Evolutionary conservation across 768 basidiomycete genomes (phyloP), one percentile per base, ranked within the genome.

Genomic region (Chiua virens): DNA sequence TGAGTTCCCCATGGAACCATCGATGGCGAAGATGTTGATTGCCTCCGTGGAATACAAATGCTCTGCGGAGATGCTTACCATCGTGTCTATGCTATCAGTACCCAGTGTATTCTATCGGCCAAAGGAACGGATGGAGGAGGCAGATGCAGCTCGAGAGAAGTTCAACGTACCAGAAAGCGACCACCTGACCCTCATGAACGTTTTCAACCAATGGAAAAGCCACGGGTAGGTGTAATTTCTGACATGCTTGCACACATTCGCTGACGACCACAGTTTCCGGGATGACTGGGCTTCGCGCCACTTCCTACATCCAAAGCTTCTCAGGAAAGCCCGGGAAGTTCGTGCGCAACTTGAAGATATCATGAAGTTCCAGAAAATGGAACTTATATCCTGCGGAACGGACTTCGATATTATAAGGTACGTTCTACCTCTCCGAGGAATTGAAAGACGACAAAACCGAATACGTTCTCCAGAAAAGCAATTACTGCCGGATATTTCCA

Each of bases 351-450:
- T 99, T 15, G 95, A 98, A 65, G 97, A 99, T 64, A 98, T 99
- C 69, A 98, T 98, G 94, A 96, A 97, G 64, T 89, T 91, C 70
- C 95, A 98, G 72, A 98, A 98, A 75, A 92, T 98, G 89, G 90
- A 89, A 42, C 70, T 92, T 20, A 81, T 92, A 59, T 92, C 93
- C 6, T 87, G 85, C 35, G 96, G 96, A 8, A 98, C 95, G 0
- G 94, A 98, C 66, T 98, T 93, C 71, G 97, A 99, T 63, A 71
- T 95, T 21, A 77, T 98, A 55, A 72, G 85, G 83, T 92, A 49
- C 25, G 75, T 68, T 17, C 4, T 34, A 13, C 30, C 35, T 56
- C 39, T 39, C 14, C 10, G 9, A 30, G 15, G 25, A 28, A 48
- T 7, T 28, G 30, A 47, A 42, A 48, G n/a, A n/a, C n/a, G n/a